phyloP scores from a whole-genome alignment of 2,329 filamentous ascomycete genomes.

The Mycogone perniciosa region DNA sequence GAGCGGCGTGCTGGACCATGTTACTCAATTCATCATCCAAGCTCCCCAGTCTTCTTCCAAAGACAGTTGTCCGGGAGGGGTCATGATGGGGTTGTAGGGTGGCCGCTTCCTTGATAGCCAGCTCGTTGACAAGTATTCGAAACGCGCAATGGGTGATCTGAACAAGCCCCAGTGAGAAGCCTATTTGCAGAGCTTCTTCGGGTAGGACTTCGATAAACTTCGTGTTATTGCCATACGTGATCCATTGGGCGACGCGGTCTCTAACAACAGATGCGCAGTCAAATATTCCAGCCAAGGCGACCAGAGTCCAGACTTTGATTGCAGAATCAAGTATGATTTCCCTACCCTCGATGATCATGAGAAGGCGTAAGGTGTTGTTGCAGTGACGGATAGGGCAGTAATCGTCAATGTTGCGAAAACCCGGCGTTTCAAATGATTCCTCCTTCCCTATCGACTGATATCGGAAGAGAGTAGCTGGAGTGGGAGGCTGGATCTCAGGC shows the following conservation, averaged over 20 bases:
- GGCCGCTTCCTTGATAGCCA: slow-evolving; percentile 42
- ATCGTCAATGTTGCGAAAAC: slow-evolving; percentile 40
- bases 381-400: slow-evolving; percentile 61
- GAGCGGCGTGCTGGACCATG: slow-evolving; percentile 52
- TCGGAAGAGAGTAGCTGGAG: slow-evolving; percentile 7
- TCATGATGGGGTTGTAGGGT: not conserved
- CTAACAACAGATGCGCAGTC: slow-evolving; percentile 42
- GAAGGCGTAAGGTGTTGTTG: slow-evolving; percentile 55
- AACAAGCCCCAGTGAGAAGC: slow-evolving; percentile 38
- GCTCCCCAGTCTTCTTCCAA: slow-evolving; percentile 41
- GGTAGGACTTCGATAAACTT: slow-evolving; percentile 58
- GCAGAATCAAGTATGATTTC: slow-evolving; percentile 56
- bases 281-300: slow-evolving; percentile 54
- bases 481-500: slow-evolving; percentile 1
- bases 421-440: slow-evolving; percentile 19
- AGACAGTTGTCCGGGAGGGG: slow-evolving; percentile 27
- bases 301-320: slow-evolving; percentile 60
- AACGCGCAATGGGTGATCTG: slow-evolving; percentile 45
- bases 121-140: slow-evolving; percentile 56
- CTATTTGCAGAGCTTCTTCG: slow-evolving; percentile 55
- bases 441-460: not conserved
- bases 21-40: slow-evolving; percentile 51
- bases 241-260: slow-evolving; percentile 51
- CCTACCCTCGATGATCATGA: slow-evolving; percentile 51
- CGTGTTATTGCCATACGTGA: slow-evolving; percentile 47